Conservation (phyloP, 1,284 basidiomycete species). For the Leccinum insolens region DNA sequence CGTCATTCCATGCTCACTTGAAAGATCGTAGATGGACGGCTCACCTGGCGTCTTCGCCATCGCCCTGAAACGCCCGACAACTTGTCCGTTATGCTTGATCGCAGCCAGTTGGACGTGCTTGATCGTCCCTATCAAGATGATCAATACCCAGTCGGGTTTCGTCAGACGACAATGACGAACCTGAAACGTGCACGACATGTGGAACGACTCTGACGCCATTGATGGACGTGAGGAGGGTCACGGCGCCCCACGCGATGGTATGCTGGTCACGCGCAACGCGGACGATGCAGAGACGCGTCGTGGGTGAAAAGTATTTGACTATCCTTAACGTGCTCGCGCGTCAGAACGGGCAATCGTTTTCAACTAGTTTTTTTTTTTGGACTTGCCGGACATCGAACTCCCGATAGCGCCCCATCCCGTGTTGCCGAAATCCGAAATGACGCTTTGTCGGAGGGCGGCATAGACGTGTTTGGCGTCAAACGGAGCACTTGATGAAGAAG, state of each 20-base stretch:
- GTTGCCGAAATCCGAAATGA: constrained; percentile 77
- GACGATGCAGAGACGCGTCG: constrained; percentile 76
- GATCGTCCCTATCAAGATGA: constrained; percentile 60
- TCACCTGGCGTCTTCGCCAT: constrained; percentile 54
- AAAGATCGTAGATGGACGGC: constrained; percentile 7
- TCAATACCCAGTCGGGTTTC: neutral
- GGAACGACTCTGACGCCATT: constrained; percentile 63
- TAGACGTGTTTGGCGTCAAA: constrained; percentile 66
- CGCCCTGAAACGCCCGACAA: constrained; percentile 65
- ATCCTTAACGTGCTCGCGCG: neutral
- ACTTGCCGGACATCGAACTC: constrained; percentile 63
- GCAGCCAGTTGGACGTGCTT: constrained; percentile 78
- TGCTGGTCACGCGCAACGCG: constrained; percentile 78
- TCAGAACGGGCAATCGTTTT: neutral
- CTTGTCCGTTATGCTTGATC: constrained; percentile 62
- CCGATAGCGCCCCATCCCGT: constrained; percentile 79
- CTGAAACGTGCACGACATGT: constrained; percentile 74
- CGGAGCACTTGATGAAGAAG: constrained; percentile 5
- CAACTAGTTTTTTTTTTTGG: neutral
- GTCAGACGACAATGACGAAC: constrained; percentile 40
- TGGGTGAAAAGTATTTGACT: constrained; percentile 85
- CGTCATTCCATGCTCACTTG: neutral
- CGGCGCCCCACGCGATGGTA: constrained; percentile 68
- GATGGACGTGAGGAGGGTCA: constrained; percentile 64
- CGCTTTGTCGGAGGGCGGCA: constrained; percentile 66